Evolutionary conservation across 306 rosid genomes (phyloP).

Genomic region (Vachellia pachyceras): DNA sequence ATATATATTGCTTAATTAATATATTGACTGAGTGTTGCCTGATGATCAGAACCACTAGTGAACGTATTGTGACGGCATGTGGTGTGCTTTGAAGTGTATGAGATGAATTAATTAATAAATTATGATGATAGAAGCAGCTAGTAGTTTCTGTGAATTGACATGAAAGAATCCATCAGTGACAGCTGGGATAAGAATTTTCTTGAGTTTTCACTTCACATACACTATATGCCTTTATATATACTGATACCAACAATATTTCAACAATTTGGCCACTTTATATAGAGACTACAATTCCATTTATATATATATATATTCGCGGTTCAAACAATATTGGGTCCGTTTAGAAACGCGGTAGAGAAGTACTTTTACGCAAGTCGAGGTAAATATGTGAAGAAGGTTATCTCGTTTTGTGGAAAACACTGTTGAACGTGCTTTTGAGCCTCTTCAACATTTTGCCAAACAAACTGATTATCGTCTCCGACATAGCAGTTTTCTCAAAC

Average conservation of each 20-base stretch:
- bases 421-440: too few relatives aligned
- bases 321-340: conserved; percentile 48
- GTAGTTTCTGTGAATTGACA: conserved; percentile 38
- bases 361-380: too few relatives aligned
- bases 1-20: too few relatives aligned
- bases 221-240: not conserved
- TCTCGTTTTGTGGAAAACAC: too few relatives aligned
- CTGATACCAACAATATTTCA: conserved; percentile 30
- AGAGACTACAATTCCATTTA: not conserved
- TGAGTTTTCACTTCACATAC: conserved; percentile 14
- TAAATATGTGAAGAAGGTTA: too few relatives aligned
- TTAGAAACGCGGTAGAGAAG: too few relatives aligned
- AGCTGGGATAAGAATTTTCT: not conserved
- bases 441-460: too few relatives aligned
- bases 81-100: not conserved
- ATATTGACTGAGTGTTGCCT: not conserved
- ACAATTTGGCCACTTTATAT: conserved; percentile 1
- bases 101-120: not conserved
- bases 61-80: conserved; percentile 14
- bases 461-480: conserved; percentile 36
- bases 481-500: not conserved
- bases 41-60: conserved; percentile 2
- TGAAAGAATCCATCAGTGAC: conserved; percentile 36
- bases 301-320: not conserved
- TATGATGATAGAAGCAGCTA: conserved; percentile 31